Evolutionary conservation across 2,329 filamentous ascomycete genomes (phyloP).

Genomic region (Phialemonium atrogriseum): DNA sequence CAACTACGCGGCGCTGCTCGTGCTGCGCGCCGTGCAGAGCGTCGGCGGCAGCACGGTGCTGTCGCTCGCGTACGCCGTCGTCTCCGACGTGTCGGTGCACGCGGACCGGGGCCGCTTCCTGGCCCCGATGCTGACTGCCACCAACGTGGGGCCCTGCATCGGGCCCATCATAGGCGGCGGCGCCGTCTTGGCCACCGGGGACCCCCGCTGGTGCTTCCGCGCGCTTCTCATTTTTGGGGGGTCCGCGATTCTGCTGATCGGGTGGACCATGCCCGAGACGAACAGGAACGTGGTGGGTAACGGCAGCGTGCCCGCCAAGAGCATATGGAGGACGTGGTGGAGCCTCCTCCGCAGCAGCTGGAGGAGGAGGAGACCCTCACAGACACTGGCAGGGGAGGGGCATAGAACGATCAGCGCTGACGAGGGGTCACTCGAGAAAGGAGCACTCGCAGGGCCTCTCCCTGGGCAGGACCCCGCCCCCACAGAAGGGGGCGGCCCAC

Average conservation of each 20-base stretch:
- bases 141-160: conserved; percentile 33
- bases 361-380: too few relatives aligned
- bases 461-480: too few relatives aligned
- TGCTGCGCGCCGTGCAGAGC: conserved; percentile 50
- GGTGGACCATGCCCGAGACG: conserved; percentile 46
- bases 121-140: conserved; percentile 47
- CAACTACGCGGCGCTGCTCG: conserved; percentile 44
- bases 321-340: conserved; percentile 40
- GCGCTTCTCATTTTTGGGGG: conserved; percentile 44
- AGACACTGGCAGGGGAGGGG: too few relatives aligned
- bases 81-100: conserved; percentile 58
- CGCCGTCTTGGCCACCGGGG: conserved; percentile 40
- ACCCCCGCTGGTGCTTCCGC: conserved; percentile 56
- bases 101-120: conserved; percentile 61
- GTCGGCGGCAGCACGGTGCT: conserved; percentile 55
- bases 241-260: conserved; percentile 32
- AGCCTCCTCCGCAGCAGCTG: conserved; percentile 33
- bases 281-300: conserved; percentile 46
- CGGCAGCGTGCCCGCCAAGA: conserved; percentile 43
- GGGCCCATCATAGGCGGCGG: conserved; percentile 8
- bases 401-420: too few relatives aligned
- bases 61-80: conserved; percentile 56
- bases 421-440: too few relatives aligned
- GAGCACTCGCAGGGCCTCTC: too few relatives aligned
- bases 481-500: too few relatives aligned